Evolutionary conservation across 23 red algal species (phyloP).

Genomic region (Chondrus crispus): DNA sequence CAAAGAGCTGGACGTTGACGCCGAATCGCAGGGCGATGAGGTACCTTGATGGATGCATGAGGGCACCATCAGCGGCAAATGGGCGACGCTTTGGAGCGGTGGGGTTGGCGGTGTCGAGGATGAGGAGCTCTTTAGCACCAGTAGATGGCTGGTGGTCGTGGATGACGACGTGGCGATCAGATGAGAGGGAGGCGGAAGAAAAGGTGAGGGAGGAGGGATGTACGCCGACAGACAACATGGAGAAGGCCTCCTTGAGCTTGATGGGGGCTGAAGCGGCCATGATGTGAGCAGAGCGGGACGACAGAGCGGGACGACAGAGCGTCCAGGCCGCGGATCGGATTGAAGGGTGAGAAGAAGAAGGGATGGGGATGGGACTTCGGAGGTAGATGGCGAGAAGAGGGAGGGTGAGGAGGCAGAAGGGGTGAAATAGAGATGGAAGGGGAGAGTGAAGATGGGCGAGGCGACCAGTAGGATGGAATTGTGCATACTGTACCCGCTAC

Average conservation of each 20-base stretch:
- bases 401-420: too few relatives aligned
- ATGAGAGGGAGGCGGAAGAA: slow-evolving; percentile 59
- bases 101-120: slow-evolving; percentile 69
- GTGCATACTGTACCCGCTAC: too few relatives aligned
- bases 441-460: too few relatives aligned
- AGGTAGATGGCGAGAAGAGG: too few relatives aligned
- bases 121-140: slow-evolving; percentile 25
- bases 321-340: too few relatives aligned
- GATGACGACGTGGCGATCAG: slow-evolving; percentile 68
- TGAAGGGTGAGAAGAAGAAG: too few relatives aligned
- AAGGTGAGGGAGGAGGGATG: slow-evolving; percentile 70
- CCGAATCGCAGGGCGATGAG: slow-evolving; percentile 65
- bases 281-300: neutral
- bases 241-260: slow-evolving; percentile 63
- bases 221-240: slow-evolving; percentile 73
- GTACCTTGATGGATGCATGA: slow-evolving; percentile 63
- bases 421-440: too few relatives aligned
- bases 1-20: slow-evolving; percentile 63
- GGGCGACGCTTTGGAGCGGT: slow-evolving; percentile 59
- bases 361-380: too few relatives aligned
- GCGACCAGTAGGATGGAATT: too few relatives aligned
- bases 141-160: slow-evolving; percentile 37
- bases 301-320: neutral
- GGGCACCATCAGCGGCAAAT: slow-evolving; percentile 73
- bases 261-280: slow-evolving; percentile 30